Evolutionary conservation across 805 yeast genomes (phyloP), one percentile per base, ranked within the genome.

Genomic region (Ogataea zsoltii): DNA sequence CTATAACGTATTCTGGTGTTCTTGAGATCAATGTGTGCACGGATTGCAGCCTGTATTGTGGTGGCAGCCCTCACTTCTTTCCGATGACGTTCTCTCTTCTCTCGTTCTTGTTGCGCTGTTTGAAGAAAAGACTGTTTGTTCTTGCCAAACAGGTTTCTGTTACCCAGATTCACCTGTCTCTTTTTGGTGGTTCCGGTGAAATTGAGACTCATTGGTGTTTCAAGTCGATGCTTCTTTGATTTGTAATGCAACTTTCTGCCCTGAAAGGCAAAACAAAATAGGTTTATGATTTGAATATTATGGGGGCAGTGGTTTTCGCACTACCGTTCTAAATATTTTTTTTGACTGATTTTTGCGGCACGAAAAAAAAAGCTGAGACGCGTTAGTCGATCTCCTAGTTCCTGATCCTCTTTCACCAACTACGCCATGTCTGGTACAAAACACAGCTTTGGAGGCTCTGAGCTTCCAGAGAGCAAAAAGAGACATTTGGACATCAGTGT

Each of bases 21-120:
- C 19, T 56, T 68, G 9, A 60, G 58, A 7, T 68, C 71, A 5
- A 75, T 40, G 43, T 67, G 67, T 15, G 72, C 60, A 18, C 82
- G 65, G 9, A 80, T 68, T 11, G 68, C 59, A 2, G 69, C 56
- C 57, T 85, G 92, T 30, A 91, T 61, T 6, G 62, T 42, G 1
- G 53, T 45, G 0, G 80, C 81, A 1, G 88, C 77, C 30, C 63
- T 68, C 32, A 74, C 77, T 39, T 72, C 75, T 12, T 61, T 56
- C 17, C 87, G 72, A 13, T 68, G 74, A 26, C 68, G 61, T 46
- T 86, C 90, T 46, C 97, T 75, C 48, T 74, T 75, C 46, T 72
- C 74, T 32, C 97, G 72, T 49, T 87, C 89, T 32, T 68, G 67
- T 53, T 79, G 79, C 3, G 96, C 82, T 51, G 77, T 80, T 46